phyloP scores from a whole-genome alignment of 2,329 filamentous ascomycete species.

The Shiraia bambusicola region DNA sequence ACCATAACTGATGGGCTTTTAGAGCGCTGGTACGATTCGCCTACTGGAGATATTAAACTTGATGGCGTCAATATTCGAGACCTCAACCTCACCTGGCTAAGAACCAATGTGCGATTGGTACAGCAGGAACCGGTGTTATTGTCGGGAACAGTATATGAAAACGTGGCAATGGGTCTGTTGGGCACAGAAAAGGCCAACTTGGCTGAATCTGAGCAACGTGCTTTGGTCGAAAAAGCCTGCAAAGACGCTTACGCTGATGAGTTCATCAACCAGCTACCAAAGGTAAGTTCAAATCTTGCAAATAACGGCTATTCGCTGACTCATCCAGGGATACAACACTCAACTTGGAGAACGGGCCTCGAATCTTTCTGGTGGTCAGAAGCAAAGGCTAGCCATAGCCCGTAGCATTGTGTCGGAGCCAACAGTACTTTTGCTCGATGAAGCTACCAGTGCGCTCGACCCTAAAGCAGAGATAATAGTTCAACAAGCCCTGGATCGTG shows the following conservation, averaged over 20 bases:
- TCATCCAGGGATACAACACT: slow-evolving; percentile 83
- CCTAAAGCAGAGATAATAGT: slow-evolving; percentile 94
- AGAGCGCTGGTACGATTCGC: slow-evolving; percentile 57
- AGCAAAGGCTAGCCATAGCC: slow-evolving; percentile 92
- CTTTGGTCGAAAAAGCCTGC: slow-evolving; percentile 75
- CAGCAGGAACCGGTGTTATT: slow-evolving; percentile 92
- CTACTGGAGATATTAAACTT: slow-evolving; percentile 25
- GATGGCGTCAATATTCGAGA: slow-evolving; percentile 65
- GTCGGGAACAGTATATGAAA: slow-evolving; percentile 80
- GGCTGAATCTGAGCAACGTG: slow-evolving; percentile 60
- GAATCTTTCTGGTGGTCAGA: slow-evolving; percentile 88
- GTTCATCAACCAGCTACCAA: slow-evolving; percentile 69
- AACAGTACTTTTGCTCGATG: slow-evolving; percentile 85
- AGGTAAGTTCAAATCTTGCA: slow-evolving; percentile 22
- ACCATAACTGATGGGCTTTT: no score
- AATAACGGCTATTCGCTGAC: slow-evolving; percentile 5
- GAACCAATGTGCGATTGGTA: slow-evolving; percentile 87
- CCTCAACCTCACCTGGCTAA: slow-evolving; percentile 85
- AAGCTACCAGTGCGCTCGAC: slow-evolving; percentile 81
- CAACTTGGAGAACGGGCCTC: slow-evolving; percentile 91
- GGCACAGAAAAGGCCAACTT: slow-evolving; percentile 60
- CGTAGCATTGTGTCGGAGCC: slow-evolving; percentile 86
- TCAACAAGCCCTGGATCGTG: slow-evolving; percentile 85
- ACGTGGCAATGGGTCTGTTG: slow-evolving; percentile 82
- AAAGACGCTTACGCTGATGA: slow-evolving; percentile 94